A percentile compares a stretch with the other conserved stretches of the same genome.
Evolutionary conservation across 2,329 filamentous ascomycete genomes (phyloP).

Genomic region (Sclerotinia subarctica): DNA sequence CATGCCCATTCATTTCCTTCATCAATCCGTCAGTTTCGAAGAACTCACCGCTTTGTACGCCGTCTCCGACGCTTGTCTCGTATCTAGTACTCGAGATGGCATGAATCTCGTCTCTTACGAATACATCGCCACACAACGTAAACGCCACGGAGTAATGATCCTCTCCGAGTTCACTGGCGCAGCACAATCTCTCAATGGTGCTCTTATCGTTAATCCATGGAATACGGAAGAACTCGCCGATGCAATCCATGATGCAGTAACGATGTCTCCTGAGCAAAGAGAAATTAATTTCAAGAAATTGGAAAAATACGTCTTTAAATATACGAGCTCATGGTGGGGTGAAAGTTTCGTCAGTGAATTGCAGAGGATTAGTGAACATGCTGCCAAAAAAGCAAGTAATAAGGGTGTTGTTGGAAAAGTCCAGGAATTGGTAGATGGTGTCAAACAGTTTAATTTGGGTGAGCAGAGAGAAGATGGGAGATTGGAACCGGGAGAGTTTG

Average conservation of each 20-base stretch:
- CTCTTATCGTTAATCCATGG: slow-evolving; percentile 96
- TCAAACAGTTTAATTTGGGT: slow-evolving; percentile 24
- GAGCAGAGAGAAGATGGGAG: slow-evolving; percentile 20
- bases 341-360: slow-evolving; percentile 88
- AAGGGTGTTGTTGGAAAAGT: slow-evolving; percentile 18
- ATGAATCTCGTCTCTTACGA: slow-evolving; percentile 99
- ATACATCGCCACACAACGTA: slow-evolving; percentile 90
- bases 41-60: slow-evolving; percentile 93
- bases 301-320: slow-evolving; percentile 94
- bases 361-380: slow-evolving; percentile 38
- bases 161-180: slow-evolving; percentile 96
- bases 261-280: slow-evolving; percentile 87
- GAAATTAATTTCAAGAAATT: slow-evolving; percentile 86
- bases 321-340: slow-evolving; percentile 97
- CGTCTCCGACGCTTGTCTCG: slow-evolving; percentile 86
- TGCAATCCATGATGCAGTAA: slow-evolving; percentile 93
- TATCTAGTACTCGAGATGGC: slow-evolving; percentile 92
- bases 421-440: slow-evolving; percentile 26
- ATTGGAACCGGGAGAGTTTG: slow-evolving; percentile 21
- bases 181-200: slow-evolving; percentile 89
- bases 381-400: slow-evolving; percentile 36
- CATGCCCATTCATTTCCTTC: slow-evolving; percentile 98
- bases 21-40: slow-evolving; percentile 92
- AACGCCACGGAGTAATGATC: slow-evolving; percentile 89
- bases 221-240: slow-evolving; percentile 94